Percentiles rank a stretch among this genome's conserved stretches.
These are phyloP conservation scores for Candida rishiriensis DNA, from an alignment of 805 yeast species.

Conservation along the genomic window DNA sequence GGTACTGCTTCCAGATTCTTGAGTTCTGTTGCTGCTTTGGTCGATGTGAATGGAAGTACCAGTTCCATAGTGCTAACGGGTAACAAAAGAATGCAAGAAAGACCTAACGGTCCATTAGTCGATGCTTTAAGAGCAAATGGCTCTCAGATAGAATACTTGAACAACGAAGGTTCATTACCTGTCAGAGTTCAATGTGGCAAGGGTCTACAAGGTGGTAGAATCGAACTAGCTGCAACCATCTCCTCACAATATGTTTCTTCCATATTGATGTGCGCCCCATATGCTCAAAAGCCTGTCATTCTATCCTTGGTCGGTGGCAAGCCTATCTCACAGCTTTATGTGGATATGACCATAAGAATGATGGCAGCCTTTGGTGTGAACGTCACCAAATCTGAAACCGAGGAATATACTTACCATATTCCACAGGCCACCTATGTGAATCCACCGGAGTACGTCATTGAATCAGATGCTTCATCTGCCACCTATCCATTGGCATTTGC, in stretches of 20 bases:
- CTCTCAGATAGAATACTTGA: conserved; percentile 64
- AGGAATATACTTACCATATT: conserved; percentile 82
- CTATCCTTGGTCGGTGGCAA: conserved; percentile 90
- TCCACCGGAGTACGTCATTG: conserved; percentile 83
- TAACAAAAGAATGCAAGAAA: conserved; percentile 93
- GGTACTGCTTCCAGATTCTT: conserved; percentile 97
- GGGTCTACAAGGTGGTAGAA: conserved; percentile 82
- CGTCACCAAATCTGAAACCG: conserved; percentile 65
- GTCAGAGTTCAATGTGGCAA: conserved; percentile 63
- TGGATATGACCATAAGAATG: conserved; percentile 96
- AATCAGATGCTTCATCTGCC: conserved; percentile 96
- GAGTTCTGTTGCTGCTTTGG: conserved; percentile 88
- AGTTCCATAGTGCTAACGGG: conserved; percentile 74
- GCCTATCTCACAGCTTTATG: conserved; percentile 92
- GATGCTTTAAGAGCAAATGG: conserved; percentile 87
- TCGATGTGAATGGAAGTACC: conserved; percentile 39
- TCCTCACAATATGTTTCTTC: conserved; percentile 98
- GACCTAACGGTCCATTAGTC: conserved; percentile 95
- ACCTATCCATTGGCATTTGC: conserved; percentile 98
- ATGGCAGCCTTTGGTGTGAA: conserved; percentile 85
- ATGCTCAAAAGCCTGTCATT: conserved; percentile 84
- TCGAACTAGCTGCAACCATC: conserved; percentile 91
- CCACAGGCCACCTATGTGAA: conserved; percentile 79
- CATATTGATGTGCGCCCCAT: conserved; percentile 95
- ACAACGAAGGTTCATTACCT: conserved; percentile 80